Base-by-base conservation (phyloP, 805 yeast genomes). In the Priceomyces castillae region DNA sequence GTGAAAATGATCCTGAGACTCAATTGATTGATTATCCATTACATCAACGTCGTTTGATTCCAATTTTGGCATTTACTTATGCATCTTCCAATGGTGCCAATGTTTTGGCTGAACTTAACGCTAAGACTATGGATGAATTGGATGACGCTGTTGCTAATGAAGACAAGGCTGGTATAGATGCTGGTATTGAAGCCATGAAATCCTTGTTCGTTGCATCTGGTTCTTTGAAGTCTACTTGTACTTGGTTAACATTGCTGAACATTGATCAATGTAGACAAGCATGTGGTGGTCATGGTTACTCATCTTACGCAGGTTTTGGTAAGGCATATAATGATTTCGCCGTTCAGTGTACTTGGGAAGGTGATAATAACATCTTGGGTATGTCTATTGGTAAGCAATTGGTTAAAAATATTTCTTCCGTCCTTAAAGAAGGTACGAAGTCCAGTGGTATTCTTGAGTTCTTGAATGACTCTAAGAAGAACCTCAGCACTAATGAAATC, bases 341-440 rank as follows among this genome's bases (percentile, higher is more conserved):
- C 15, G 96, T 89, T 26, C 96, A 90, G 67, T 89, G 95, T 65
- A 89, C 96, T n/a, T 89, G 97, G 97, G 97, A 89, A 69, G 97
- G 97, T 64, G 96, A 89, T 64, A 89, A 89, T 71, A 88, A 83
- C 55, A 82, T 89, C 33, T 73, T 89, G 51, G 85, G 90, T 2
- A 79, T 86, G 64, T 83, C 88, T 42, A 79, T 89, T 47, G 97
- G 96, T 43, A 81, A 90, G 62, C 82, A 90, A 31, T 69, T 82
- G 35, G 70, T 81, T 48, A 84, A 80, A 62, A 66, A 68, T 43
- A 73, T 72, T n/a, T 57, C 65, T 37, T 53, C 57, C 9, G 55
- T 62, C 5, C 50, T 65, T 30, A 64, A 67, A 41, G 60, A 65
- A 43, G 78, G 77, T 41, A 68, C 71, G 51, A 52, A 51, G 23